Conservation (phyloP, 371 early-diverging fungal species). For the Nematocida sp. region DNA sequence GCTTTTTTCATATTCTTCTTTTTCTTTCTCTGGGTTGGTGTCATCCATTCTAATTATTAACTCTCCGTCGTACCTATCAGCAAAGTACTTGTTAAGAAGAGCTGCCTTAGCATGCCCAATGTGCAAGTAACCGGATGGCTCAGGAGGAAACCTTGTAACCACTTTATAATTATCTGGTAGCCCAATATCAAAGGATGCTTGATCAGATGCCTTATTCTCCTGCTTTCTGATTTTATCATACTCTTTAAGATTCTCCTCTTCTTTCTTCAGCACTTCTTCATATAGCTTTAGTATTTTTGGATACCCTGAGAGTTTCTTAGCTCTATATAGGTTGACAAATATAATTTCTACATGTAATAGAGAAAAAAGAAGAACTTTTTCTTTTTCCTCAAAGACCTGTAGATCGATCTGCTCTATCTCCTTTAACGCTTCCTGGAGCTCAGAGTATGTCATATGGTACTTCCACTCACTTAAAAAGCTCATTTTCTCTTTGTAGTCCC, state of each 20-base stretch:
- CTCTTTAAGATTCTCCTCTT: conserved; percentile 55
- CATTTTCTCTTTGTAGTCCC: conserved; percentile 1
- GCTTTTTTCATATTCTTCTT: conserved; percentile 67
- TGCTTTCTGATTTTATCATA: conserved; percentile 52
- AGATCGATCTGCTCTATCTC: conserved; percentile 7
- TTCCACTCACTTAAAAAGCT: conserved; percentile 13
- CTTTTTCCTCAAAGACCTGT: not conserved
- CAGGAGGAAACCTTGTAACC: conserved; percentile 93
- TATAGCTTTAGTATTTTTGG: conserved; percentile 50
- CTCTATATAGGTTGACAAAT: conserved; percentile 39
- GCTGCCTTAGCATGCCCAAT: conserved; percentile 99
- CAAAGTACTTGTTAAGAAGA: conserved; percentile 91
- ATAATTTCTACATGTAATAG: conserved; percentile 32
- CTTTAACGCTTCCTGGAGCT: not conserved
- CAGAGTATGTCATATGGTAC: conserved; percentile 15
- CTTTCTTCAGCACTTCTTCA: conserved; percentile 21
- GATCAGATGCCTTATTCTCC: conserved; percentile 39
- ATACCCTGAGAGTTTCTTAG: conserved; percentile 18
- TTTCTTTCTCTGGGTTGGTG: conserved; percentile 96
- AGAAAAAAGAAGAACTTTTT: conserved; percentile 24
- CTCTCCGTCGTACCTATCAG: conserved; percentile 80
- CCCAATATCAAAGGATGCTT: conserved; percentile 51
- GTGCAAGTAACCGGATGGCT: conserved; percentile 95
- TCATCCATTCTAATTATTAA: conserved; percentile 96
- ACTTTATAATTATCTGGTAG: conserved; percentile 49